These are phyloP conservation scores for Casuarina cunninghamiana DNA, from an alignment of 306 rosid genomes.

Conservation along the genomic window DNA sequence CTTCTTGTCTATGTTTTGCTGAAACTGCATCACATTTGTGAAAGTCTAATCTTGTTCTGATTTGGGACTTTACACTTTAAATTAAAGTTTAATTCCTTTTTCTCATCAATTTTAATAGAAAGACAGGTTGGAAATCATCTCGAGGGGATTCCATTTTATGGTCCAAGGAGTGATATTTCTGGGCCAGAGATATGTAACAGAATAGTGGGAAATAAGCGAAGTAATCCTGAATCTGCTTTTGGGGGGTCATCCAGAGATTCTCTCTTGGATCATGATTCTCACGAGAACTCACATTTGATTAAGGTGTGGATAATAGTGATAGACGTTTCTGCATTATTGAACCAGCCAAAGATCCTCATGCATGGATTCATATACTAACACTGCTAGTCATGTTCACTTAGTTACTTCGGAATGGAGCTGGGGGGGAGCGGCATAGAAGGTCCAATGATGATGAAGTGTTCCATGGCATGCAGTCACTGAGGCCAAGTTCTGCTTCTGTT, in stretches of 20 bases:
- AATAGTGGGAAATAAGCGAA: constrained; percentile 76
- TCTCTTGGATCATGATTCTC: constrained; percentile 60
- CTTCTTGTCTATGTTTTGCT: constrained; percentile 2
- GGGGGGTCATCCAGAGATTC: constrained; percentile 75
- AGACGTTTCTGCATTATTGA: constrained; percentile 16
- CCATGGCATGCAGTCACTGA: constrained; percentile 61
- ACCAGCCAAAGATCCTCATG: not conserved
- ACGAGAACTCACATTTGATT: constrained; percentile 70
- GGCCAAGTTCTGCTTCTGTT: constrained; percentile 62
- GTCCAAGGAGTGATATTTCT: constrained; percentile 75
- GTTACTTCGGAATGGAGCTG: constrained; percentile 68
- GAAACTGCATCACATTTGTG: constrained; percentile 19
- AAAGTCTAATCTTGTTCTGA: constrained; percentile 8
- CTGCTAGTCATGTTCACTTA: constrained; percentile 29
- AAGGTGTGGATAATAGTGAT: constrained; percentile 51
- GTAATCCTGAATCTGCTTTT: constrained; percentile 76
- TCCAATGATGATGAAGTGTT: constrained; percentile 66
- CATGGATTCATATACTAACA: constrained; percentile 20
- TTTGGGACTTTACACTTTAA: constrained; percentile 15
- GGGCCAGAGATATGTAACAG: constrained; percentile 67
- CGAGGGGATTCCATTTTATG: constrained; percentile 87
- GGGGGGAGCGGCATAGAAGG: constrained; percentile 71
- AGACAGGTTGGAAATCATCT: constrained; percentile 74
- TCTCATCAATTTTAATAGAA: constrained; percentile 48
- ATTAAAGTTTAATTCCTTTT: constrained; percentile 37